Conservation (phyloP, 1,139 yeast species). For the Geotrichum bryndzae region DNA sequence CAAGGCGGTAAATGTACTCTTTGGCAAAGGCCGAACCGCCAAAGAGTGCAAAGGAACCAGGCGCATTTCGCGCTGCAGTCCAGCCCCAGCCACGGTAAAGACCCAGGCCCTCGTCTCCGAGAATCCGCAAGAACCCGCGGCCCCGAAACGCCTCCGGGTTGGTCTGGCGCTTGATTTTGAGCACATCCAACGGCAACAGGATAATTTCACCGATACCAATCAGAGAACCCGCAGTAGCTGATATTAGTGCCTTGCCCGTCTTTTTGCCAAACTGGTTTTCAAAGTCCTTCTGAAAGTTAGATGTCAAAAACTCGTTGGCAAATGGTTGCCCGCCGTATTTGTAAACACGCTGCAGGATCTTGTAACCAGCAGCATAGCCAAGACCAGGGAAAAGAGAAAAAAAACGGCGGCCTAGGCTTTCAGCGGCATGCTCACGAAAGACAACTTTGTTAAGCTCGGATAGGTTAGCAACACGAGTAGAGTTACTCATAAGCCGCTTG, state of each 20-base stretch:
- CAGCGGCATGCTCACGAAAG: constrained; percentile 74
- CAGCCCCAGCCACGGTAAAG: constrained; percentile 99
- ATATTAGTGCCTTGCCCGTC: constrained; percentile 91
- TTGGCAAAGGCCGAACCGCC: constrained; percentile 99
- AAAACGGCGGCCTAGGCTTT: constrained; percentile 63
- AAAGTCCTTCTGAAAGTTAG: constrained; percentile 63
- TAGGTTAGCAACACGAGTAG: constrained; percentile 53
- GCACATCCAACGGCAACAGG: constrained; percentile 87
- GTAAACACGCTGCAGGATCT: constrained; percentile 93
- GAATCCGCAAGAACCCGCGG: constrained; percentile 83
- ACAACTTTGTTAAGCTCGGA: constrained; percentile 75
- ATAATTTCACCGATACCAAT: constrained; percentile 98
- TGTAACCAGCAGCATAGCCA: constrained; percentile 97
- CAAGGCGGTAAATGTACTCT: constrained; percentile 82
- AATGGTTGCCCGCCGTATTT: constrained; percentile 99
- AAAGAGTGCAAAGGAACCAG: constrained; percentile 94
- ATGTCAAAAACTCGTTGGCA: constrained; percentile 84
- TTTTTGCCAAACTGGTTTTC: constrained; percentile 82
- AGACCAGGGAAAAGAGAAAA: constrained; percentile 93
- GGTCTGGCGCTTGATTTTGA: constrained; percentile 97
- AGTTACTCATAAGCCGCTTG: constrained; percentile 95
- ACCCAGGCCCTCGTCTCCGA: constrained; percentile 86
- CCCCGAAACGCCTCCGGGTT: constrained; percentile 98
- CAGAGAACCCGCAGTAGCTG: constrained; percentile 95
- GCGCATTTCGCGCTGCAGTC: constrained; percentile 99